These are phyloP conservation scores for Boletus sp. DNA, from an alignment of 768 basidiomycete species.

Conservation along the genomic window DNA sequence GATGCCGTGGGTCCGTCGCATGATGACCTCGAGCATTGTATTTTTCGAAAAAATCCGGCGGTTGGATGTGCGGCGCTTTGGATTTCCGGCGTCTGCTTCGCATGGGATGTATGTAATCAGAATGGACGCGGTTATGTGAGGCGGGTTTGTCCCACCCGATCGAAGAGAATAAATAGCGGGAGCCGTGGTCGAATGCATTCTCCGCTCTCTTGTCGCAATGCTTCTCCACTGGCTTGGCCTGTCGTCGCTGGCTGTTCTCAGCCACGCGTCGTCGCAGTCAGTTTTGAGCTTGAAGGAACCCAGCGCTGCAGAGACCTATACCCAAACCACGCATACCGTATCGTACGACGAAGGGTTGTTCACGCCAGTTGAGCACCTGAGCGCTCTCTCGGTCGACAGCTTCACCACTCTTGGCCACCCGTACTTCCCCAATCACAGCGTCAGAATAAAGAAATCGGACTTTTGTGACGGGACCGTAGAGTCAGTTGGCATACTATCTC, in stretches of 20 bases:
- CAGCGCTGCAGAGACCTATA: neutral
- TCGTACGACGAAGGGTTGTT: slow-evolving; percentile 32
- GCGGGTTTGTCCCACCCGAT: too few species aligned
- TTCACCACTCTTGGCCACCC: slow-evolving; percentile 43
- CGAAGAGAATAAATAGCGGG: slow-evolving; percentile 4
- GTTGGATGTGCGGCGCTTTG: too few species aligned
- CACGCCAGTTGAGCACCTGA: slow-evolving; percentile 32
- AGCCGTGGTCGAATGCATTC: neutral
- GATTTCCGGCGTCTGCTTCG: too few species aligned
- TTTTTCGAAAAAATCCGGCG: too few species aligned
- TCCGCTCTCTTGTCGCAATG: neutral
- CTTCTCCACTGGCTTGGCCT: slow-evolving; percentile 11
- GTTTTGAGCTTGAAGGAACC: slow-evolving; percentile 10
- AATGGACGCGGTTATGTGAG: too few species aligned
- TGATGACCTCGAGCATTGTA: too few species aligned
- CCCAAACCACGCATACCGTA: slow-evolving; percentile 5
- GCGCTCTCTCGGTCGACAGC: slow-evolving; percentile 22
- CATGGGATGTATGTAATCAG: too few species aligned
- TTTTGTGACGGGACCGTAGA: slow-evolving; percentile 42
- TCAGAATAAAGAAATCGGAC: slow-evolving; percentile 37
- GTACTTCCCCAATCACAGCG: slow-evolving; percentile 41
- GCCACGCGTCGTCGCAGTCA: slow-evolving; percentile 21
- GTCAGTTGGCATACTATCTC: slow-evolving; percentile 20
- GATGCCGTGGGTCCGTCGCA: neutral
- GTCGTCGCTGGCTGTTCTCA: slow-evolving; percentile 15